phyloP scores from a whole-genome alignment of 2,329 filamentous ascomycete species.

The Aspergillus felis region DNA sequence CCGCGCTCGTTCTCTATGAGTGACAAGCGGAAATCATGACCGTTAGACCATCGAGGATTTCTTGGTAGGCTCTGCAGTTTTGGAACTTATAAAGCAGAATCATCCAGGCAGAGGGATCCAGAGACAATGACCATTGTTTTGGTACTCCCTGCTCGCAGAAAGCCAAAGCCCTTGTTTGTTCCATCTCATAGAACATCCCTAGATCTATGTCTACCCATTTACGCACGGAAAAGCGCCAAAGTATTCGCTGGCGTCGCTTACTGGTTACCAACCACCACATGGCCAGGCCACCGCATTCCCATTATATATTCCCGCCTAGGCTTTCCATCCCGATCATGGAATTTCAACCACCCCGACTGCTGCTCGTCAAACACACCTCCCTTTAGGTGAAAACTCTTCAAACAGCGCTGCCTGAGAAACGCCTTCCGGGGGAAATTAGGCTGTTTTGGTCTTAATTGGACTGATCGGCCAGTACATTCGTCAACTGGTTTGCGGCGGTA shows the following conservation, averaged over 20 bases:
- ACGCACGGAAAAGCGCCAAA: neutral
- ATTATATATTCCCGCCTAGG: neutral
- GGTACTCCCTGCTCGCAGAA: no score
- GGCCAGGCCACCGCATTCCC: neutral
- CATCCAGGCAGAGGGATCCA: no score
- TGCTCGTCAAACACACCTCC: slow-evolving; percentile 11
- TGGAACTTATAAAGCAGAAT: no score
- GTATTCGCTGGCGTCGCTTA: neutral
- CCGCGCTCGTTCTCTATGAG: neutral
- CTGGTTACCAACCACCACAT: neutral
- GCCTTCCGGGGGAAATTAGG: slow-evolving; percentile 13
- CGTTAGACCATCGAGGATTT: slow-evolving; percentile 3
- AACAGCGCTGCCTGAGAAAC: slow-evolving; percentile 21
- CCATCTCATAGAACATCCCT: neutral
- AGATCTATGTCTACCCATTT: neutral
- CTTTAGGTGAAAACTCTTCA: slow-evolving; percentile 8
- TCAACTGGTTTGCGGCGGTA: neutral
- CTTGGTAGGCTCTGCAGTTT: neutral
- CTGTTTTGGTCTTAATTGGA: slow-evolving; percentile 10
- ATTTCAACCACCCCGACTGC: slow-evolving; percentile 4
- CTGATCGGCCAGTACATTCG: slow-evolving; percentile 5
- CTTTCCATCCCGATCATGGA: neutral
- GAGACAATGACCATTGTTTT: no score
- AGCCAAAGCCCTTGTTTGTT: neutral
- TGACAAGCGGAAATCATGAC: neutral